phyloP scores from a whole-genome alignment of 768 basidiomycete species.

The Rhodotorula babjevae region DNA sequence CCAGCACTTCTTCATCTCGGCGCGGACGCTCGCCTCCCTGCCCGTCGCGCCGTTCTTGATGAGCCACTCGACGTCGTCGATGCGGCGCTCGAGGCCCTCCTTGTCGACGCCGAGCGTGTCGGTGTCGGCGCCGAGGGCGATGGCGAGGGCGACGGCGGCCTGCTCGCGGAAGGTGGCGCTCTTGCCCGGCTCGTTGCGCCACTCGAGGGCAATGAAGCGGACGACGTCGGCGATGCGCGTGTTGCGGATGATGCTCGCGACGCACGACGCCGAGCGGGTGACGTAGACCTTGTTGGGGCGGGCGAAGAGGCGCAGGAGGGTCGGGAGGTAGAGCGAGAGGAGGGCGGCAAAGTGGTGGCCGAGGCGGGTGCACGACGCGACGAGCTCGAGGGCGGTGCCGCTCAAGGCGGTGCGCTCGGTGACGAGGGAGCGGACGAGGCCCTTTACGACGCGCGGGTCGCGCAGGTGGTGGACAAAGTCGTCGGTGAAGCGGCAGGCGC shows the following conservation, averaged over 20 bases:
- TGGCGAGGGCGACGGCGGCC: conserved; percentile 14
- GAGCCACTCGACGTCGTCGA: conserved; percentile 45
- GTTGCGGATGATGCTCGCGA: conserved; percentile 47
- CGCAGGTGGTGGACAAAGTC: conserved; percentile 32
- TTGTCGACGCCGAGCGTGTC: conserved; percentile 40
- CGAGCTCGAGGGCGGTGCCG: conserved; percentile 44
- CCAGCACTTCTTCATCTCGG: conserved; percentile 48
- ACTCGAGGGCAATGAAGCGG: conserved; percentile 41
- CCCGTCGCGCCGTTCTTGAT: conserved; percentile 49
- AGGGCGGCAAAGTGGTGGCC: conserved; percentile 46
- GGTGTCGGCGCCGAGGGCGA: conserved; percentile 13
- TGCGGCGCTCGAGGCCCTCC: conserved; percentile 40
- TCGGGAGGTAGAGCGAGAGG: conserved; percentile 47
- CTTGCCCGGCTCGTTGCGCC: conserved; percentile 42
- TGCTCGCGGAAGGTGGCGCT: conserved; percentile 25
- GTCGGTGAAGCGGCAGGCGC: conserved; percentile 39
- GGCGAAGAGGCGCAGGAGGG: conserved; percentile 48
- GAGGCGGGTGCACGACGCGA: conserved; percentile 49
- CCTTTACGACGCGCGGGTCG: conserved; percentile 34
- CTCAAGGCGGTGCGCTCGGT: conserved; percentile 42
- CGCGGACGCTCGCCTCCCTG: conserved; percentile 48
- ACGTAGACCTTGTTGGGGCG: conserved; percentile 51
- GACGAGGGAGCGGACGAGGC: conserved; percentile 34
- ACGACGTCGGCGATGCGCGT: conserved; percentile 46
- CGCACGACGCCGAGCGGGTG: conserved; percentile 47